Conservation (phyloP, 495 filamentous ascomycete genomes). For the Penicillium subrubescens region DNA sequence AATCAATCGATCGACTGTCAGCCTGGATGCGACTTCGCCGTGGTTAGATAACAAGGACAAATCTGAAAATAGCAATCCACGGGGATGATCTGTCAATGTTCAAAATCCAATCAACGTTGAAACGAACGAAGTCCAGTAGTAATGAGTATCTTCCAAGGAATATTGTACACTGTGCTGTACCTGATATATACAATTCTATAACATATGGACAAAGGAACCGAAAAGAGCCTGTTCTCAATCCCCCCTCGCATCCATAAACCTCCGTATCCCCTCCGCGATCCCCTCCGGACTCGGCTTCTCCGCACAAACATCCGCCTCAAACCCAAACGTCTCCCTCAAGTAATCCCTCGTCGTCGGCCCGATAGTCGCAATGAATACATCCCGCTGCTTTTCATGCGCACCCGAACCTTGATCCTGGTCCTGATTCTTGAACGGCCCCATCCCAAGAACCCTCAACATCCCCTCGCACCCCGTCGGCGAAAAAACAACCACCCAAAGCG, state of each 20-base stretch:
- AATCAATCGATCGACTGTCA: constrained; percentile 1
- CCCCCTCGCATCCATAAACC: constrained; percentile 44
- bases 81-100: background rate
- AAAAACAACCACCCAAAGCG: constrained; percentile 88
- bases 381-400: constrained; percentile 15
- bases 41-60: constrained; percentile 8
- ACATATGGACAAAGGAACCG: background rate
- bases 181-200: background rate
- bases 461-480: constrained; percentile 85
- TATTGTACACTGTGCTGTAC: background rate
- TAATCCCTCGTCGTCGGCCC: constrained; percentile 89
- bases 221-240: no score
- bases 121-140: background rate
- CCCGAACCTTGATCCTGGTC: constrained; percentile 19
- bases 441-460: constrained; percentile 68
- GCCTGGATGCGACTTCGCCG: background rate
- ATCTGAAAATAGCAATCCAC: background rate
- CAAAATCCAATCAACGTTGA: background rate
- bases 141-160: background rate
- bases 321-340: constrained; percentile 64
- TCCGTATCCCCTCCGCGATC: constrained; percentile 66
- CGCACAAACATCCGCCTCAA: constrained; percentile 81
- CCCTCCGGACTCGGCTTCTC: constrained; percentile 82
- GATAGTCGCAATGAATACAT: constrained; percentile 77
- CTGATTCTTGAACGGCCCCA: constrained; percentile 16